Evolutionary conservation across 495 filamentous ascomycete genomes (phyloP).

Genomic region (Emericellopsis terricola): DNA sequence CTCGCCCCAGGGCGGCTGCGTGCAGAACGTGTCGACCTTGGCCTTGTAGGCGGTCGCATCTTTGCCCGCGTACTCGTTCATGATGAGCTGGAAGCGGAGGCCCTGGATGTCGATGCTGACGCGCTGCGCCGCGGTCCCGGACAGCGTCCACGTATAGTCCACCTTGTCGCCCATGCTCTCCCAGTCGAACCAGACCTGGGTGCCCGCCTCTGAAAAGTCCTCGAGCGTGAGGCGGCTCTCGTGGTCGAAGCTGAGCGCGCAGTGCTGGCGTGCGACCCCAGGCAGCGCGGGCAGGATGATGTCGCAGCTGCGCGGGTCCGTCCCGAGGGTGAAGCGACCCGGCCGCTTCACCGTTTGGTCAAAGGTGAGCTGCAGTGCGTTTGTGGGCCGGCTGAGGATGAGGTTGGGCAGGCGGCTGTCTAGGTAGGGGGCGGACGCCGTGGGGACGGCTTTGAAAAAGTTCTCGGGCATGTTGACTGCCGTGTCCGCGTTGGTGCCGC

Average conservation of each 20-base stretch:
- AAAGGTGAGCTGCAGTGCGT: conserved; percentile 1
- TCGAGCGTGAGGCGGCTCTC: not conserved
- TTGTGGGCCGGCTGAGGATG: not conserved
- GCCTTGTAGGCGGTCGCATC: not conserved
- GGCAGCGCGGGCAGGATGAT: not conserved
- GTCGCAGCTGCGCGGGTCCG: conserved; percentile 2
- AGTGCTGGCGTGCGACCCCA: conserved; percentile 1
- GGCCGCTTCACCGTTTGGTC: not conserved
- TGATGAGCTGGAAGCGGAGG: conserved; percentile 1
- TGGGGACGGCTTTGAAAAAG: not conserved
- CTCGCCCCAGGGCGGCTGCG: not conserved
- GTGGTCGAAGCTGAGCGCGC: conserved; percentile 1
- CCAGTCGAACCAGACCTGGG: conserved; percentile 3
- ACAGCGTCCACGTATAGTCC: not conserved
- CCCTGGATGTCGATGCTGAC: conserved; percentile 1
- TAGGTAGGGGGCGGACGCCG: not conserved
- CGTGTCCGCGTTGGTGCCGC: not conserved
- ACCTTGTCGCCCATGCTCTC: conserved; percentile 2
- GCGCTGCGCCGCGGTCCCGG: conserved; percentile 1
- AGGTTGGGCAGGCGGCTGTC: conserved; percentile 1
- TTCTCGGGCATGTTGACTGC: not conserved
- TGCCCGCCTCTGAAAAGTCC: conserved; percentile 1
- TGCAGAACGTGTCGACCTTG: conserved; percentile 2
- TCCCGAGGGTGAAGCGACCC: conserved; percentile 2
- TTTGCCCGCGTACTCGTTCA: not conserved